Evolutionary conservation across 2,329 filamentous ascomycete genomes (phyloP), one percentile per base, ranked within the genome.

Genomic region (Pestalotiopsis sp.): DNA sequence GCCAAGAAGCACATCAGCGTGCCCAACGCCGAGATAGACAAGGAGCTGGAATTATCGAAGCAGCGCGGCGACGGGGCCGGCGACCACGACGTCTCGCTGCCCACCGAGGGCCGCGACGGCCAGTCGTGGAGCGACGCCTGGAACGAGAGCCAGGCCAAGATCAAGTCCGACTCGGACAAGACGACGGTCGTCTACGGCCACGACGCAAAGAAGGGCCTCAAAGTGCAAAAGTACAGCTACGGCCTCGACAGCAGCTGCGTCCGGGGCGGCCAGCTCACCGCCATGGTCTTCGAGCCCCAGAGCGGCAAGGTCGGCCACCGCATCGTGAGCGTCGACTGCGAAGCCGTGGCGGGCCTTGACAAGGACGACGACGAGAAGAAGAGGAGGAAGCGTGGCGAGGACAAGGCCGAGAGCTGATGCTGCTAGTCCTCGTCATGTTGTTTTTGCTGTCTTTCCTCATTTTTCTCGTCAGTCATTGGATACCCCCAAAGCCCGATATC

Each of bases 201-300:
- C 77, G 93, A 98, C 77, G 88, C 93, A 25, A 90, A 91, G 75
- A 82, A 82, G 2, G 94, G 94, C 0, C 86, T 97, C 64, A 76
- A 75, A 39, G 73, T 84, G 69, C 75, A 88, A 64, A 84, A 87
- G 63, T 97, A 93, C 79, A 93, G 91, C 3, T 93, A 94, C 76
- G 96, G 96, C 0, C 83, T 98, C 61, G 96, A 98, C 79, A 93
- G 92, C 0, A 91, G 90, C 0, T 98, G 96, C 78, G 90, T 93
- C 3, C 88, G 87, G 71, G 95, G 94, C 12, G 90, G 90, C 1
- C 85, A 89, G 71, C 82, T 99, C 72, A 93, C 92, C 0, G 95
- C 93, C 1, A 80, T 97, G 69, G 85, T 98, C 2, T 88, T 98
- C 45, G 88, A 92, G 73, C 87, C 81, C 5, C 78, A 77, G 6